Evolutionary conservation across 2,329 filamentous ascomycete species (phyloP).

Genomic region (Calonectria pauciramosa): DNA sequence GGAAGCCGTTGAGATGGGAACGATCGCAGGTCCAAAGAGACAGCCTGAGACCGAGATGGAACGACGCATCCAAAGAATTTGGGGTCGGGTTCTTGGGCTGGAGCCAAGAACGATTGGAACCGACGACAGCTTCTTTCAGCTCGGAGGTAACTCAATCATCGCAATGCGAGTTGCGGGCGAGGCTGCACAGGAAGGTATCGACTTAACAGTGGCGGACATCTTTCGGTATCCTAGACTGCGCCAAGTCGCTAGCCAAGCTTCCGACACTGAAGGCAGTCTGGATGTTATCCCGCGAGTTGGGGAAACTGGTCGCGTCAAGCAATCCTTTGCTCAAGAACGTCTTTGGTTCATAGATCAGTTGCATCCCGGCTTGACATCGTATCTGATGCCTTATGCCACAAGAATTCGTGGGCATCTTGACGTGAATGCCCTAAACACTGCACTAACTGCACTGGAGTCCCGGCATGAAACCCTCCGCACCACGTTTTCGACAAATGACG

Average conservation of each 20-base stretch:
- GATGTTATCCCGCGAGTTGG: background rate
- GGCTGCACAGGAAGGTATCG: slow-evolving; percentile 15
- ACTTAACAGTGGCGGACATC: slow-evolving; percentile 27
- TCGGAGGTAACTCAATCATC: slow-evolving; percentile 63
- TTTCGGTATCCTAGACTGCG: slow-evolving; percentile 7
- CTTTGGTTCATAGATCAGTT: background rate
- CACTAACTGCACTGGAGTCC: background rate
- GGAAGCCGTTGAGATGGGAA: slow-evolving; percentile 55
- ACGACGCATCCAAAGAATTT: slow-evolving; percentile 49
- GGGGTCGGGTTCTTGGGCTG: slow-evolving; percentile 53
- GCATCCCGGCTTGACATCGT: background rate
- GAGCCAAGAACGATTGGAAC: slow-evolving; percentile 51
- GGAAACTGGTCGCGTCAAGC: background rate
- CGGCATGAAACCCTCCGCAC: background rate
- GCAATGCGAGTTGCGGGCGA: slow-evolving; percentile 60
- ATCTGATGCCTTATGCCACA: background rate
- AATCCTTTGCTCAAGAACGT: background rate
- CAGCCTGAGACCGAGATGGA: slow-evolving; percentile 24
- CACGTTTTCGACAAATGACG: background rate
- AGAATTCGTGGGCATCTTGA: background rate
- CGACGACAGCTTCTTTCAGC: slow-evolving; percentile 63
- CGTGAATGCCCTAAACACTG: background rate
- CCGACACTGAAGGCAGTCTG: too few species aligned
- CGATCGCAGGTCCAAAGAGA: background rate
- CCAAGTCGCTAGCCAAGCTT: background rate